phyloP scores from a whole-genome alignment of 108 stramenopile species.

The Fistulifera pelliculosa region DNA sequence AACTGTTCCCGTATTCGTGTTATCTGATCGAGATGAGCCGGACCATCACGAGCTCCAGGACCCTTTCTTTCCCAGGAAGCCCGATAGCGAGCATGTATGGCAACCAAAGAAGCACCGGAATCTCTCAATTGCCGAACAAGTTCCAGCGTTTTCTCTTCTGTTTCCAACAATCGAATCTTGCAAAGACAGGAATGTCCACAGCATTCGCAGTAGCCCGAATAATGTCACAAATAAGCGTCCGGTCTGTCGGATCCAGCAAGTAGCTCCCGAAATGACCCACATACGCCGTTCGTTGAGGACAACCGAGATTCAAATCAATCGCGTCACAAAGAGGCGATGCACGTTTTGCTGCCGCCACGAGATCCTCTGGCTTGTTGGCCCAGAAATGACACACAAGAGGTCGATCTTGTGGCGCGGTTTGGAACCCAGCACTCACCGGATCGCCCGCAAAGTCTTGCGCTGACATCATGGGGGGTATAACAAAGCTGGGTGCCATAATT shows the following conservation, averaged over 20 bases:
- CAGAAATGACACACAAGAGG: constrained; percentile 87
- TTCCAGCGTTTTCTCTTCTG: constrained; percentile 66
- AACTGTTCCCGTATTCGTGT: constrained; percentile 16
- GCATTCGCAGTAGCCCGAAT: constrained; percentile 46
- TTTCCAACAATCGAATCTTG: constrained; percentile 86
- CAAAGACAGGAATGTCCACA: constrained; percentile 70
- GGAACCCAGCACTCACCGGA: constrained; percentile 50
- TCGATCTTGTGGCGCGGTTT: constrained; percentile 73
- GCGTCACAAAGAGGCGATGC: constrained; percentile 72
- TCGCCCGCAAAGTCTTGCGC: constrained; percentile 53
- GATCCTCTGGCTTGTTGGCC: constrained; percentile 73
- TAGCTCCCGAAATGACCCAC: constrained; percentile 88
- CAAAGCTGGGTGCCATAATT: constrained; percentile 87
- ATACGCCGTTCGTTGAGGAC: constrained; percentile 90
- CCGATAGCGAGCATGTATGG: constrained; percentile 84
- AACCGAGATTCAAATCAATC: constrained; percentile 89
- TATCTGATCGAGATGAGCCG: constrained; percentile 83
- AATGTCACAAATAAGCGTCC: constrained; percentile 59
- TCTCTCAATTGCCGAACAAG: constrained; percentile 62
- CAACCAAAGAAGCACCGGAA: constrained; percentile 83
- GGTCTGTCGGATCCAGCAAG: constrained; percentile 63
- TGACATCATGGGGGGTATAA: constrained; percentile 99
- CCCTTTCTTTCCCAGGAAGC: constrained; percentile 75
- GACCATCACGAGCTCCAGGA: constrained; percentile 84
- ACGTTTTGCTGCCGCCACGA: constrained; percentile 31